phyloP scores from a whole-genome alignment of 139 green algal genomes.

The Chlorella sp. region DNA sequence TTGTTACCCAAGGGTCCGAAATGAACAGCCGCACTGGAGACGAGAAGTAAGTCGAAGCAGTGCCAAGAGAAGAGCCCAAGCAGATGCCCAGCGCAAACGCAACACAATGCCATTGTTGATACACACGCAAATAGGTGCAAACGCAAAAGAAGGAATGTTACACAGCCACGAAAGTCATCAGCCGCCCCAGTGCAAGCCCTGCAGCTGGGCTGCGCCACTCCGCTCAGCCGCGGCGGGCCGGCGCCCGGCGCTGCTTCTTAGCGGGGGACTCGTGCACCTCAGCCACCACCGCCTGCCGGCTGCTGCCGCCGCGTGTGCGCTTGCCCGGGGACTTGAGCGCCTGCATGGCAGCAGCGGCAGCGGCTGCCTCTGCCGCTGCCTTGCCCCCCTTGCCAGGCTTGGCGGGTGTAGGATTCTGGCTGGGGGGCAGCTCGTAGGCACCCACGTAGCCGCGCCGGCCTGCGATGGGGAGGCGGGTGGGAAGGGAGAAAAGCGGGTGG shows the following conservation, averaged over 20 bases:
- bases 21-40: too few species aligned
- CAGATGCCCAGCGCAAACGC: too few species aligned
- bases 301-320: neutral
- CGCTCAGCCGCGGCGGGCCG: too few species aligned
- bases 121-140: too few species aligned
- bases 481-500: neutral
- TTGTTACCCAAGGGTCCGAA: too few species aligned
- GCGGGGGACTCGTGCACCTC: constrained; percentile 1
- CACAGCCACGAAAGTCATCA: too few species aligned
- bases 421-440: constrained; percentile 27
- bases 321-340: constrained; percentile 23
- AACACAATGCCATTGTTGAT: too few species aligned
- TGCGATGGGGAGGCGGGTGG: neutral
- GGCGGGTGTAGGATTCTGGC: constrained; percentile 19
- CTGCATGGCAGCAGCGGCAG: neutral
- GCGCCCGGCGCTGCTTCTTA: constrained; percentile 24
- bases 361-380: neutral
- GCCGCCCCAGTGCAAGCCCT: too few species aligned
- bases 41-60: too few species aligned
- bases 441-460: constrained; percentile 8
- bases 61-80: too few species aligned
- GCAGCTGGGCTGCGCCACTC: too few species aligned
- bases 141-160: too few species aligned
- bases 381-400: neutral
- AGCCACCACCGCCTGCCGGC: neutral